Evolutionary conservation across 2,329 filamentous ascomycete species (phyloP).

Genomic region (Endoconidiophora polonica): DNA sequence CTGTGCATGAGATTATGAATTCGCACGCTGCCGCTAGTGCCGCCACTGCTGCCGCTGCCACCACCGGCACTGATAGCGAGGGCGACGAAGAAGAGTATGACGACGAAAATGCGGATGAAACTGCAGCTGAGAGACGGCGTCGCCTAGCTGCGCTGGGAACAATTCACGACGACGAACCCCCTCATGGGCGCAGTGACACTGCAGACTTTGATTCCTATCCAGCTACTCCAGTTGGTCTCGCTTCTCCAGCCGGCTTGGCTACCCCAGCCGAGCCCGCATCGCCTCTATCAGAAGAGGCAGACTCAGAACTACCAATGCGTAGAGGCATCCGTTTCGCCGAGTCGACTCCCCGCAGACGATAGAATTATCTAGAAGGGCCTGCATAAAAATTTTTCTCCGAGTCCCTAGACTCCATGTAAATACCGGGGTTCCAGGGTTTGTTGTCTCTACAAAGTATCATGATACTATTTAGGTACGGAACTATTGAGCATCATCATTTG

Average conservation of each 20-base stretch:
- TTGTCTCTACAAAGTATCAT: background rate
- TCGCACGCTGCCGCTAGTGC: background rate
- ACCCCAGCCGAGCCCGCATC: slow-evolving; percentile 31
- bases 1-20: background rate
- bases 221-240: slow-evolving; percentile 30
- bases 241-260: slow-evolving; percentile 22
- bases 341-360: slow-evolving; percentile 1
- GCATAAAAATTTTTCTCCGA: background rate
- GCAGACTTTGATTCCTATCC: slow-evolving; percentile 45
- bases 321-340: slow-evolving; percentile 48
- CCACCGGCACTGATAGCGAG: slow-evolving; percentile 1
- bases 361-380: background rate
- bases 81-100: background rate
- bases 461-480: background rate
- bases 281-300: slow-evolving; percentile 31
- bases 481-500: background rate
- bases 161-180: slow-evolving; percentile 23
- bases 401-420: background rate
- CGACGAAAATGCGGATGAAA: slow-evolving; percentile 51
- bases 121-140: slow-evolving; percentile 55
- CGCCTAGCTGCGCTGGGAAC: slow-evolving; percentile 59
- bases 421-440: background rate
- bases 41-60: background rate
- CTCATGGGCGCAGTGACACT: slow-evolving; percentile 17
- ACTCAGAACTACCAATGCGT: slow-evolving; percentile 28